A percentile compares a stretch with the other conserved stretches of the same genome.
Conservation (phyloP, 257 asterid species). For the Solanum corneliomulleri region DNA sequence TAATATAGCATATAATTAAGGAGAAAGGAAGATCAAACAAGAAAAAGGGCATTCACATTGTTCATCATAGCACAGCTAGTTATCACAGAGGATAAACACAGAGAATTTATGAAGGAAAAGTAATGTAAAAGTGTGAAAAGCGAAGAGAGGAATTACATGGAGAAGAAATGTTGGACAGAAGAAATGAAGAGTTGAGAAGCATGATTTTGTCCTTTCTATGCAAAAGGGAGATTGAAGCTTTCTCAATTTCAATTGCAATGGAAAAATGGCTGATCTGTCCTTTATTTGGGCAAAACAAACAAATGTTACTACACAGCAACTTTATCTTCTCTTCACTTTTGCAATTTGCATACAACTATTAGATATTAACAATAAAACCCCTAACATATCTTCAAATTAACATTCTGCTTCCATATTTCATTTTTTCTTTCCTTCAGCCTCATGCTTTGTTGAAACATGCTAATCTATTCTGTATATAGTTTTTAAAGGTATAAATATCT, state of each 20-base stretch:
- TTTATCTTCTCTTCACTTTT: neutral
- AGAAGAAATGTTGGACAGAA: neutral
- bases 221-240: slow-evolving; percentile 3
- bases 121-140: neutral
- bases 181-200: slow-evolving; percentile 20
- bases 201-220: slow-evolving; percentile 12
- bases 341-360: neutral
- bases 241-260: neutral
- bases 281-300: neutral
- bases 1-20: neutral
- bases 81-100: neutral
- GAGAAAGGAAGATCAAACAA: neutral
- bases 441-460: neutral
- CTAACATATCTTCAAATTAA: neutral
- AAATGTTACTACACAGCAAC: neutral
- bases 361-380: neutral
- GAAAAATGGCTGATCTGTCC: neutral
- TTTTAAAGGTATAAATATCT: too few relatives aligned
- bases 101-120: neutral
- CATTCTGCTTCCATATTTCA: neutral
- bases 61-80: neutral
- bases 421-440: neutral
- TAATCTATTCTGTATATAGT: neutral
- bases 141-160: slow-evolving; percentile 21
- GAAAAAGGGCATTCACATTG: neutral